Evolutionary conservation across 345 rosid species (phyloP).

Genomic region (Erodium maritimum): DNA sequence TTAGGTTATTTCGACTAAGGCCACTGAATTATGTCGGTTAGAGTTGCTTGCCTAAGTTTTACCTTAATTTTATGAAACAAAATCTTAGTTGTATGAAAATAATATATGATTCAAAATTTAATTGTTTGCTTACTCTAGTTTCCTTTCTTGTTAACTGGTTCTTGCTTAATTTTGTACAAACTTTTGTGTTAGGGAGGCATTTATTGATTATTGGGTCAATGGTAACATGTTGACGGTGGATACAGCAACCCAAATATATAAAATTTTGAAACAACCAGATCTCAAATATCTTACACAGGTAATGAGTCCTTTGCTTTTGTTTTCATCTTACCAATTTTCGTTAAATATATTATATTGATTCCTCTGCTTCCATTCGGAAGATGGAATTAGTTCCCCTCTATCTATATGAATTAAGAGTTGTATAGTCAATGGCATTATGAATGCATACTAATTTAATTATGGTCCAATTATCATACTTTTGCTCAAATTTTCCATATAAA

Average conservation of each 20-base stretch:
- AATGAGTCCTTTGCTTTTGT: background rate
- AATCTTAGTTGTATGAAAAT: background rate
- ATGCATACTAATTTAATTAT: background rate
- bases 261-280: slow-evolving; percentile 60
- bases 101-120: too few relatives aligned
- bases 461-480: background rate
- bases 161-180: background rate
- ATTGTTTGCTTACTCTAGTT: background rate
- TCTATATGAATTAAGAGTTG: background rate
- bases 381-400: background rate
- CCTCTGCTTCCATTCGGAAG: background rate
- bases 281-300: slow-evolving; percentile 71
- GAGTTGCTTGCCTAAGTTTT: too few relatives aligned
- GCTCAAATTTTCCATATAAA: slow-evolving; percentile 1
- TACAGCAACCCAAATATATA: slow-evolving; percentile 46
- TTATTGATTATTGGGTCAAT: slow-evolving; percentile 64
- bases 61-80: background rate
- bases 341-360: background rate
- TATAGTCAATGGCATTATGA: background rate
- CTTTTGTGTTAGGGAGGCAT: slow-evolving; percentile 47
- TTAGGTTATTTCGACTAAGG: too few relatives aligned
- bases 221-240: slow-evolving; percentile 65
- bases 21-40: too few relatives aligned
- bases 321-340: background rate
- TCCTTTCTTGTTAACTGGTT: too few relatives aligned